Evolutionary conservation across 1,139 yeast species (phyloP), one percentile per base, ranked within the genome.

Genomic region (Nadsonia commutata): DNA sequence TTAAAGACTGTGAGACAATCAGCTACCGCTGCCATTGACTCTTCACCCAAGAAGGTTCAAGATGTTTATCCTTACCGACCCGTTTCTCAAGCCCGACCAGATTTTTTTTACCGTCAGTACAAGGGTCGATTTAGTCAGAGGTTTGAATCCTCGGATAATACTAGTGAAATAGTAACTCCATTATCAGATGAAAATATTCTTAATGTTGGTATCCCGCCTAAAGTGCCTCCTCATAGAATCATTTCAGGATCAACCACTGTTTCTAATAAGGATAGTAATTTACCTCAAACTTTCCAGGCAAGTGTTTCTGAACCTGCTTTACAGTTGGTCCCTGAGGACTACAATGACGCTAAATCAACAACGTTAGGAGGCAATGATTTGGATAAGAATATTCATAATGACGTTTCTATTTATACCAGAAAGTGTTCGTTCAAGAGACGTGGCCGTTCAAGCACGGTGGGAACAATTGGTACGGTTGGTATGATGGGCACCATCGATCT

Each of bases 151-250:
- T 42, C 40, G 20, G 41, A 33, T 33, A 39, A 22, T 27, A 38
- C 39, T 37, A 6, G 40, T 22, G 37, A 46, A 22, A 40, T 41
- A 44, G 37, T 41, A 40, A 37, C 44, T 16, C 36, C 33, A 20
- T 17, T 42, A 33, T 27, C 38, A 33, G 27, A 41, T 19, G 17
- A 20, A 8, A 37, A 44, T 33, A 36, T 41, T 37, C 38, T 52
- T 20, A 49, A 50, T 43, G 58, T 55, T 7, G 59, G 59, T 16
- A 53, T 56, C 37, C 59, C 58, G 11, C 59, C 59, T 1, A 45
- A 46, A 38, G 58, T 55, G 4, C 59, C 59, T 3, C 48, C 52
- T 11, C 59, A 56, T 42, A 43, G 52, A 13, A 39, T 45, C 3
- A 18, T 45, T 16, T 46, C 54, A 19, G 41, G 20, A 22, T 44